These are phyloP conservation scores for Amylostereum chailletii DNA, from an alignment of 1,284 basidiomycete genomes.

Conservation along the genomic window DNA sequence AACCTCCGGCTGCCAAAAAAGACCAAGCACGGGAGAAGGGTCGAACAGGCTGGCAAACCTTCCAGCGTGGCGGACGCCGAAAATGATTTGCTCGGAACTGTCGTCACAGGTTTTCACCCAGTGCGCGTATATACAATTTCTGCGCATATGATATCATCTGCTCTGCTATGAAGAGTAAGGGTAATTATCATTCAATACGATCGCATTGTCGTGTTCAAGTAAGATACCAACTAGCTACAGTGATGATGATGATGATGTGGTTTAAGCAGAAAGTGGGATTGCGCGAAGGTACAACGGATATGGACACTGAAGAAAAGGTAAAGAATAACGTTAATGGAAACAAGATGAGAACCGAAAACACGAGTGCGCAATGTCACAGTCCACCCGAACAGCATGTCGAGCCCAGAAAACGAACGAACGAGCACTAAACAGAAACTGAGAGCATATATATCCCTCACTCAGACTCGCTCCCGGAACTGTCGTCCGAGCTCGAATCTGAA, in stretches of 20 bases:
- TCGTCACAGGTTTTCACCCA: neutral
- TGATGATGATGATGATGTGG: constrained; percentile 13
- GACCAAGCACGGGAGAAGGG: constrained; percentile 8
- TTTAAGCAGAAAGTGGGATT: constrained; percentile 10
- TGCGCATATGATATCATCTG: neutral
- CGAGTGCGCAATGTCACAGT: neutral
- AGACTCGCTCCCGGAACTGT: constrained; percentile 74
- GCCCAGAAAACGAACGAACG: too few species aligned
- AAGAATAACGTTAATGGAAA: constrained; percentile 6
- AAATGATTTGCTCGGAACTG: neutral
- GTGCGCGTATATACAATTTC: neutral
- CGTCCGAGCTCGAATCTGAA: constrained; percentile 68
- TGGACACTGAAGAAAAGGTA: constrained; percentile 14
- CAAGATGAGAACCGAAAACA: constrained; percentile 1
- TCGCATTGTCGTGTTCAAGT: constrained; percentile 15
- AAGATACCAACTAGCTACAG: constrained; percentile 29
- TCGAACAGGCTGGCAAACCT: constrained; percentile 14
- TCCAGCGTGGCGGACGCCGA: constrained; percentile 13
- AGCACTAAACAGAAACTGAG: too few species aligned
- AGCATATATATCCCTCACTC: constrained; percentile 36
- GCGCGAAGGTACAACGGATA: constrained; percentile 10
- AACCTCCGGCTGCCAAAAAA: constrained; percentile 4
- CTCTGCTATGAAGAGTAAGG: neutral
- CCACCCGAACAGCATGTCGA: too few species aligned
- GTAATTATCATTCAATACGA: neutral